Conservation (phyloP, 2,329 filamentous ascomycete genomes). For the Arthrobotrys sinensis region DNA sequence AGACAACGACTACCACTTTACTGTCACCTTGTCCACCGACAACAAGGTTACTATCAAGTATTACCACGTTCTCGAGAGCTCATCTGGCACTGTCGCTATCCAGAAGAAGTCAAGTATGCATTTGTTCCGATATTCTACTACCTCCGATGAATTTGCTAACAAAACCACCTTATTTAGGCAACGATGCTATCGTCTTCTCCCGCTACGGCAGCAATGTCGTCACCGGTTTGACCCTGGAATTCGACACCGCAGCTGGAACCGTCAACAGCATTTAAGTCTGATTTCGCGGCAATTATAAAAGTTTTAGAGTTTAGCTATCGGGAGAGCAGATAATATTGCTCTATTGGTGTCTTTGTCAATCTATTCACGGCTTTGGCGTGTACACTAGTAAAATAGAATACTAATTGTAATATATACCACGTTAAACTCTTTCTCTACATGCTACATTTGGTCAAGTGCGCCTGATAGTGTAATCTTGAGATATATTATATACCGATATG, state of each 20-base stretch:
- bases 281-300: conserved; percentile 2
- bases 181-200: conserved; percentile 29
- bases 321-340: conserved; percentile 1
- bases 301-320: background rate
- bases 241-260: conserved; percentile 40
- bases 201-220: conserved; percentile 15
- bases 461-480: no score
- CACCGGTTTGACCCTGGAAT: conserved; percentile 15
- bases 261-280: background rate
- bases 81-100: conserved; percentile 33
- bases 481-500: no score
- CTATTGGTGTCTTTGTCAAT: background rate
- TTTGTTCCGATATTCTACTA: background rate
- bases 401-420: conserved; percentile 48
- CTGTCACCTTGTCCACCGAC: conserved; percentile 13
- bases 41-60: conserved; percentile 43
- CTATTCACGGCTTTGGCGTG: conserved; percentile 25
- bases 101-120: conserved; percentile 52
- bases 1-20: conserved; percentile 43
- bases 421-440: background rate
- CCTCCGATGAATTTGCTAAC: background rate
- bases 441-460: background rate
- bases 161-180: background rate
- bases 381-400: conserved; percentile 43
- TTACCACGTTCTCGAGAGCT: conserved; percentile 32